Conservation (phyloP, 129 eudicot genomes). For the Erigeron canadensis region DNA sequence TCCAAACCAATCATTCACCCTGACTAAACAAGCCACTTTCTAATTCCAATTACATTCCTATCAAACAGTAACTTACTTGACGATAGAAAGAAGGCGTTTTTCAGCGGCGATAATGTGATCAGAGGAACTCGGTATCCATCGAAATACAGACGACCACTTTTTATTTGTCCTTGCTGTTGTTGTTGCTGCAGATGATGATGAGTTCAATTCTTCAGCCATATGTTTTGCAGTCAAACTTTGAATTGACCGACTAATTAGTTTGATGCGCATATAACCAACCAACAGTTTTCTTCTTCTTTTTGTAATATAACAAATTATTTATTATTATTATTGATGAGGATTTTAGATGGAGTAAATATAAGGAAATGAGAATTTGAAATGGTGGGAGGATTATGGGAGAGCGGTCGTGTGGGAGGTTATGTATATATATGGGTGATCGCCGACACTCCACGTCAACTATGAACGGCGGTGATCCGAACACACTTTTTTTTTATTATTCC, state of each 20-base stretch:
- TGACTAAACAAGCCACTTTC: slow-evolving; percentile 6
- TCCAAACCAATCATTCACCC: slow-evolving; percentile 6
- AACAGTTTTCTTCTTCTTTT: too few relatives aligned
- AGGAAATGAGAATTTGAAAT: slow-evolving; percentile 3
- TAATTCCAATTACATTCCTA: not conserved
- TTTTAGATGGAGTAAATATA: not conserved
- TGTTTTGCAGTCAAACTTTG: slow-evolving; percentile 17
- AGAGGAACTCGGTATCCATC: slow-evolving; percentile 89
- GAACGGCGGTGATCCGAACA: slow-evolving; percentile 17
- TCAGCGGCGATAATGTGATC: slow-evolving; percentile 89
- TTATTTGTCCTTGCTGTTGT: slow-evolving; percentile 25
- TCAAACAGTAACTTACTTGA: slow-evolving; percentile 66
- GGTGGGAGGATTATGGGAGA: slow-evolving; percentile 9
- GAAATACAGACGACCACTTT: slow-evolving; percentile 47
- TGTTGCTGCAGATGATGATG: slow-evolving; percentile 28
- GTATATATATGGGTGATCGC: slow-evolving; percentile 14
- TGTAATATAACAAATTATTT: too few relatives aligned
- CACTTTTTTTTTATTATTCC: not conserved
- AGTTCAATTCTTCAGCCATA: slow-evolving; percentile 56
- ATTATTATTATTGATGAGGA: not conserved
- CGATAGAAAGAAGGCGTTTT: slow-evolving; percentile 82
- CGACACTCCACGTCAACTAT: slow-evolving; percentile 31
- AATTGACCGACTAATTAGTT: slow-evolving; percentile 7
- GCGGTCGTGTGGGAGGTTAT: slow-evolving; percentile 2
- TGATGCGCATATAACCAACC: slow-evolving; percentile 16